These are phyloP conservation scores for Pterocarpus santalinus DNA, from an alignment of 306 rosid species.

Conservation along the genomic window DNA sequence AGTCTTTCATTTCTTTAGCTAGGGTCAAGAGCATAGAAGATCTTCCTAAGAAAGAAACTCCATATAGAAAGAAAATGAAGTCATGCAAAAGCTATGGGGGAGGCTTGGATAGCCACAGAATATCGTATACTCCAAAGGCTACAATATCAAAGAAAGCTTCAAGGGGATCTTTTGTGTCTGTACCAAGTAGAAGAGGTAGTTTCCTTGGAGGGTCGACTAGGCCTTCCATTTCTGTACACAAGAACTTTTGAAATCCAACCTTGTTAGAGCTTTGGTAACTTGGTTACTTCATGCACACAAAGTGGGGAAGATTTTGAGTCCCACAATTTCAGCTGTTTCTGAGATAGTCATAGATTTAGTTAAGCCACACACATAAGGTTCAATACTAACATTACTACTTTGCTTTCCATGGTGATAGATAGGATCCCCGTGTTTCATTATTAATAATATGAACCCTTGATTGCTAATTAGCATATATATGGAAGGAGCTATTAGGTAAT, in stretches of 20 bases:
- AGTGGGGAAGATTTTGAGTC: conserved; percentile 19
- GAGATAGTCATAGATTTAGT: background rate
- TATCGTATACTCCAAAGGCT: conserved; percentile 57
- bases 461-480: conserved; percentile 9
- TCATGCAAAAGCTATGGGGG: conserved; percentile 78
- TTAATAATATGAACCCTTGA: background rate
- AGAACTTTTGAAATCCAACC: conserved; percentile 40
- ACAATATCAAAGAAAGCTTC: conserved; percentile 78
- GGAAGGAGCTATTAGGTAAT: background rate
- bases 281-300: background rate
- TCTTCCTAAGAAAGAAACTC: conserved; percentile 69
- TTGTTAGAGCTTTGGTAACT: background rate
- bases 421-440: background rate
- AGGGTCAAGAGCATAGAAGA: conserved; percentile 70
- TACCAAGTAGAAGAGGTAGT: conserved; percentile 44
- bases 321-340: conserved; percentile 7
- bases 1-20: conserved; percentile 71
- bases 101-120: conserved; percentile 59
- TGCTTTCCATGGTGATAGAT: background rate
- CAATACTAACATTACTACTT: background rate
- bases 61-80: conserved; percentile 61
- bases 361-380: no score
- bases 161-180: conserved; percentile 52
- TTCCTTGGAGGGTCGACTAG: conserved; percentile 45
- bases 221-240: conserved; percentile 44